Base-by-base conservation (phyloP, 768 basidiomycete species). In the Collybia sp. region DNA sequence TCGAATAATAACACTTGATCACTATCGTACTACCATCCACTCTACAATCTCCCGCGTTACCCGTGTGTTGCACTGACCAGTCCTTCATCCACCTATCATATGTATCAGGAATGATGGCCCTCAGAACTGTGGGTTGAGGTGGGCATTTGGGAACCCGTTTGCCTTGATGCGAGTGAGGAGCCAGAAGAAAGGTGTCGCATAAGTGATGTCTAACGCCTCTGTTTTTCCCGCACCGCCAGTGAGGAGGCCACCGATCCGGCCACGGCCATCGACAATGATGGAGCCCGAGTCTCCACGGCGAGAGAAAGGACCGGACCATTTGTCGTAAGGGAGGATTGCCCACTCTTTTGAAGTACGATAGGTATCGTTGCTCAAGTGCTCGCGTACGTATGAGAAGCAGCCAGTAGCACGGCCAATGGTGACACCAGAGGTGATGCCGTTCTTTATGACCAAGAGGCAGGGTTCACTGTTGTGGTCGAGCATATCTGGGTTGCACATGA, bases 271-370 rank as follows among this genome's bases (percentile, higher is more conserved):
- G 37, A 49, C 59, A 45, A 72, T 59, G 17, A 61, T 50, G 0
- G 68, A 56, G 51, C 69, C 68, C 15, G 65, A 72, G 56, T 71
- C 64, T 13, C 69, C 66, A 45, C 50, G 55, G 15, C 40, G 54
- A 1, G 66, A 67, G 45, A 71, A 71, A 33, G 45, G 50, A 6
- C 50, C 62, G 4, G 59, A 60, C 54, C 64, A 57, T 47, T 43
- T 46, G 46, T 56, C 50, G 32, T 54, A 55, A 44, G n/a, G n/a
- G n/a, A n/a, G 50, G 49, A 67, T 63, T 2, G 39, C 56, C 58
- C 56, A 60, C 57, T 66, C 68, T 48, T 56, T 57, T 3, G 62
- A 62, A 19, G 53, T 58, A 6, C 18, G 33, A 15, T 34, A 15
- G 33, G 33, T 34, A 15, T 15, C 39, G 15, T 42, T 30, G 1